Conservation (phyloP, 805 yeast species). For the Yarrowia yakushimensis region DNA sequence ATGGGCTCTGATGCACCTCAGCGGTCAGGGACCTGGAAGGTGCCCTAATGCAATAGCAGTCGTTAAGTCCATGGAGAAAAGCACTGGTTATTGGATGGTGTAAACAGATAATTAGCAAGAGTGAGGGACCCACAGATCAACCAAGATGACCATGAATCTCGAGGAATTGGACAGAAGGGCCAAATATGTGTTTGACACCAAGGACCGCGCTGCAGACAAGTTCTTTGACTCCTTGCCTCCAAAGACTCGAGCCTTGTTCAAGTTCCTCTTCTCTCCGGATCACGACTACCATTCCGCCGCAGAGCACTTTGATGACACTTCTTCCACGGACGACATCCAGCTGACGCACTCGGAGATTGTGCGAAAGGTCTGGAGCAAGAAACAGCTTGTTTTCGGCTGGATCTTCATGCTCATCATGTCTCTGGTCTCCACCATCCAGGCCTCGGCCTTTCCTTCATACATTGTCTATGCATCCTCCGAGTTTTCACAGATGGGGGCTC, state of each 20-base stretch:
- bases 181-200: slow-evolving; percentile 20
- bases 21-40: neutral
- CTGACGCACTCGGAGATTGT: slow-evolving; percentile 2
- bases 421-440: slow-evolving; percentile 9
- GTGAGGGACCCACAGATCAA: neutral
- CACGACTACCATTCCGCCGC: neutral
- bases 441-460: slow-evolving; percentile 9
- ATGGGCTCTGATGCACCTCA: neutral
- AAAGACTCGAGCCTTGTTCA: neutral
- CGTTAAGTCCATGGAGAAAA: neutral
- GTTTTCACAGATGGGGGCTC: neutral
- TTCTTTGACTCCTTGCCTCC: slow-evolving; percentile 6
- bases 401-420: slow-evolving; percentile 11
- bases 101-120: neutral
- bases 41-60: neutral
- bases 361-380: slow-evolving; percentile 1
- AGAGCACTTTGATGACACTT: neutral
- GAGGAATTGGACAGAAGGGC: slow-evolving; percentile 7
- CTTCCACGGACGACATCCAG: neutral
- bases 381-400: slow-evolving; percentile 3
- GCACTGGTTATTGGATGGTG: neutral
- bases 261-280: slow-evolving; percentile 11
- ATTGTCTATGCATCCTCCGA: slow-evolving; percentile 16
- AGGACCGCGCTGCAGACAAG: slow-evolving; percentile 3
- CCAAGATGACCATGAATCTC: neutral